These are phyloP conservation scores for Calonectria hongkongensis DNA, from an alignment of 2,329 filamentous ascomycete species.

Conservation along the genomic window DNA sequence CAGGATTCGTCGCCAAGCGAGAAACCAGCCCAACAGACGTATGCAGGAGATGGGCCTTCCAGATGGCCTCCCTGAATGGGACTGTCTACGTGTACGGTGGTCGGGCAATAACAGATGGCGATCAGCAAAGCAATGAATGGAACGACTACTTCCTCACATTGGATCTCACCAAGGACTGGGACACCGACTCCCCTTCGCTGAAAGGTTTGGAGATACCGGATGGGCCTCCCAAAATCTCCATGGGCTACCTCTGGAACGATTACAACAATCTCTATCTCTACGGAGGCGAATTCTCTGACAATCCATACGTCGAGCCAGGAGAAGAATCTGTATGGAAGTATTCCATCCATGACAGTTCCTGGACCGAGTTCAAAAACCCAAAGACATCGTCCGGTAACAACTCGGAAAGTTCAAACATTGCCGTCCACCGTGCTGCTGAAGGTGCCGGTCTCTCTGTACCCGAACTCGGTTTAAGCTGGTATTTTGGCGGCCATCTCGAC, in stretches of 20 bases:
- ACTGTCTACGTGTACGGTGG: constrained; percentile 87
- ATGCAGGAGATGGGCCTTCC: constrained; percentile 80
- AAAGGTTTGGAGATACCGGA: constrained; percentile 78
- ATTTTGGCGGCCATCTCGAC: constrained; percentile 87
- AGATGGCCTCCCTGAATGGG: constrained; percentile 83
- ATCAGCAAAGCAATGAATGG: constrained; percentile 80
- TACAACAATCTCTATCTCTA: constrained; percentile 82
- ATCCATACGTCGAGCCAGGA: constrained; percentile 72
- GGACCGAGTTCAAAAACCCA: constrained; percentile 78
- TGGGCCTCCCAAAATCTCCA: constrained; percentile 81
- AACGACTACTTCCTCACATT: constrained; percentile 84
- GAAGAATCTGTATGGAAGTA: constrained; percentile 83
- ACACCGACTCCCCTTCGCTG: constrained; percentile 77
- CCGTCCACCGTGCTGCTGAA: constrained; percentile 82
- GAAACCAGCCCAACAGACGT: constrained; percentile 63
- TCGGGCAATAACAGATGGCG: constrained; percentile 73
- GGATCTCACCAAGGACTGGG: constrained; percentile 85
- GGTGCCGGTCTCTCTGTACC: constrained; percentile 83
- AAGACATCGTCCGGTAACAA: constrained; percentile 78
- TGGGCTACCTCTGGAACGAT: constrained; percentile 86
- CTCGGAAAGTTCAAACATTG: constrained; percentile 72
- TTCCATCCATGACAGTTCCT: constrained; percentile 73
- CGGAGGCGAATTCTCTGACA: constrained; percentile 83
- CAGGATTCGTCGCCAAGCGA: constrained; percentile 63
- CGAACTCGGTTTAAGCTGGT: constrained; percentile 82